A percentile compares a stretch with the other conserved stretches of the same genome.
Evolutionary conservation across 139 green algal genomes (phyloP).

Genomic region (Chlorella ohadii): DNA sequence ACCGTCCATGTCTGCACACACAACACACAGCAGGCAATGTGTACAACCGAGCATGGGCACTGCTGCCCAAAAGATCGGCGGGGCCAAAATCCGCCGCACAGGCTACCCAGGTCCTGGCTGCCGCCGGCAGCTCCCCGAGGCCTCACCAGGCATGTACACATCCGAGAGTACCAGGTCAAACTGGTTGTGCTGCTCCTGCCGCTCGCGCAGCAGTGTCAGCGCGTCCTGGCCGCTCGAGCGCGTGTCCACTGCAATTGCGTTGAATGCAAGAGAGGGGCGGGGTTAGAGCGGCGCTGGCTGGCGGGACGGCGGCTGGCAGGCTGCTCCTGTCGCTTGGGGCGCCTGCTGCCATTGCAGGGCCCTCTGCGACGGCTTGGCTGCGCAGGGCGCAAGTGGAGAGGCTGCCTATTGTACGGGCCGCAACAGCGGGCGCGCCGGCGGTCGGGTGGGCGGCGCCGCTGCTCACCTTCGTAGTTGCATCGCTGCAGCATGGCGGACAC

Average conservation of each 20-base stretch:
- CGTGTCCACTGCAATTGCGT: conserved; percentile 50
- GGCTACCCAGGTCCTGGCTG: background rate
- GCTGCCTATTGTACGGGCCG: too few relatives aligned
- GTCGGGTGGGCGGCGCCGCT: too few relatives aligned
- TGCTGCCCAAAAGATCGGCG: background rate
- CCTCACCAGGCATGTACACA: conserved; percentile 94
- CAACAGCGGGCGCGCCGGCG: background rate
- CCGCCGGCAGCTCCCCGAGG: background rate
- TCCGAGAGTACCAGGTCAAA: conserved; percentile 97
- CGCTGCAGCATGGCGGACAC: conserved; percentile 89
- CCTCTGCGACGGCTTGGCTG: too few relatives aligned
- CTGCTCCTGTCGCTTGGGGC: too few relatives aligned
- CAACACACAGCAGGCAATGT: background rate
- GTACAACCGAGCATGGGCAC: background rate
- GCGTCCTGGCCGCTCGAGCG: conserved; percentile 67
- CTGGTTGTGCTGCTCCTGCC: conserved; percentile 43
- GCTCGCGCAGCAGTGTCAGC: conserved; percentile 67
- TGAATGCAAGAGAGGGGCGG: too few relatives aligned
- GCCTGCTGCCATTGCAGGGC: too few relatives aligned
- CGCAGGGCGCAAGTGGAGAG: too few relatives aligned
- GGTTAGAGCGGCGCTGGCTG: background rate
- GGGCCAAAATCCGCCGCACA: background rate
- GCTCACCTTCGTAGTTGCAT: conserved; percentile 89
- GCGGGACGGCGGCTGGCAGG: too few relatives aligned
- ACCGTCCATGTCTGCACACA: conserved; percentile 91